Base-by-base conservation (phyloP, 2,329 filamentous ascomycete species). In the Simplicillium aogashimaense region DNA sequence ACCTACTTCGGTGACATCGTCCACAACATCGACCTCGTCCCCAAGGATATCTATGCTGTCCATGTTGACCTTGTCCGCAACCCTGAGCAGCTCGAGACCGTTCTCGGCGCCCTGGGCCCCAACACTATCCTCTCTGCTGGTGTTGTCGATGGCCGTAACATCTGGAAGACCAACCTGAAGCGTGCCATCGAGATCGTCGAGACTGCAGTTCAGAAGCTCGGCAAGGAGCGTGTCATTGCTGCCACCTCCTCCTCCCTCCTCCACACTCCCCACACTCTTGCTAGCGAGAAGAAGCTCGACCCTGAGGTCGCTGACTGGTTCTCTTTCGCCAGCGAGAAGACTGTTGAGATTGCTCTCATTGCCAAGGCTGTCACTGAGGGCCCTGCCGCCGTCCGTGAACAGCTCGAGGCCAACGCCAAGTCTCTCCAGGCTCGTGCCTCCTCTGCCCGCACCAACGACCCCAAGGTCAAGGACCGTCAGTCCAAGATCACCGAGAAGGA, bases 161-260 rank as follows among this genome's bases (percentile, higher is more conserved):
- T 98, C 76, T 98, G 92, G 92, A 98, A 98, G 86, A 95, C 88
- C 70, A 94, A 97, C 82, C 84, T 95, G 73, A 85, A 94, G 79
- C 80, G 79, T 57, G 88, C 92, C 59, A 94, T 98, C 50, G 89
- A 92, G 74, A 78, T 72, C 49, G 83, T 92, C 46, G 87, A 97
- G 79, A 73, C 78, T 45, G 92, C 90, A 50, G 73, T 97, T 57
- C 86, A 95, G 74, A 78, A 94, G 74, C 80, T 98, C 48, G 90
- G 92, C 71, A 90, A 95, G 77, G 89, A 97, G 53, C 86, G 92
- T 61, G 90, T 98, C 65, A 86, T 98, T 53, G 87, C 95, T 53
- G 86, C 92, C 60, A 95, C 89, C 53, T 97, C 92, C 59, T 92
- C 84, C 75, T 97, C 92, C 53, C 87, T 98, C 54, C 86, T 98